Conservation (phyloP, 176 grass and related monocot genomes). For the Lolium rigidum region DNA sequence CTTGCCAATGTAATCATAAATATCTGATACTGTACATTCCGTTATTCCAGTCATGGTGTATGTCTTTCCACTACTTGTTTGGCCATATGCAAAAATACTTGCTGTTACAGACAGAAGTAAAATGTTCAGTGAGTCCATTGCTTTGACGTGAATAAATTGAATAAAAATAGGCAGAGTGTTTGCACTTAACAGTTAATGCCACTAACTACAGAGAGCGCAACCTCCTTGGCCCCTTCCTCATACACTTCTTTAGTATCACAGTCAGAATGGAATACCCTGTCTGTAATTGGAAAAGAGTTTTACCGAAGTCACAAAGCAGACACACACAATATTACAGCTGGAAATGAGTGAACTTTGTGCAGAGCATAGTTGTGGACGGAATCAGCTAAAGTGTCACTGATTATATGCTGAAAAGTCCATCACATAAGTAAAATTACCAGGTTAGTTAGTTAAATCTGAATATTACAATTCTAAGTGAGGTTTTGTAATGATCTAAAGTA, state of each 20-base stretch:
- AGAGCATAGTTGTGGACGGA: constrained; percentile 39
- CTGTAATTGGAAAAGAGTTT: constrained; percentile 49
- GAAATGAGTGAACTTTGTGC: constrained; percentile 31
- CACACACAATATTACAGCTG: constrained; percentile 18
- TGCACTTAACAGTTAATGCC: constrained; percentile 92
- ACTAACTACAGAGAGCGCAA: constrained; percentile 93
- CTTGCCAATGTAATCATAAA: constrained; percentile 93
- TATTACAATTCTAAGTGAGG: too few species aligned
- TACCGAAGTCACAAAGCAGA: constrained; percentile 30
- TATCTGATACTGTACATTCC: constrained; percentile 82
- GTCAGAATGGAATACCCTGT: constrained; percentile 82
- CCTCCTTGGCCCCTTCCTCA: constrained; percentile 76
- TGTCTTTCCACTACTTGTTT: constrained; percentile 99
- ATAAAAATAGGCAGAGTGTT: constrained; percentile 25
- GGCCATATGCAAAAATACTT: constrained; percentile 98
- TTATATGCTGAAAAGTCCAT: constrained; percentile 14
- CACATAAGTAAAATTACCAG: background rate
- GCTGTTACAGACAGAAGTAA: constrained; percentile 48
- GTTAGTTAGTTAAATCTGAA: constrained; percentile 7
- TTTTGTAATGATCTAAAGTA: too few species aligned
- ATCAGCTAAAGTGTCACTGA: constrained; percentile 14
- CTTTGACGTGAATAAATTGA: constrained; percentile 18
- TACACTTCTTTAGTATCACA: constrained; percentile 81
- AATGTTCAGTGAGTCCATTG: constrained; percentile 22
- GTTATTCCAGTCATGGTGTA: constrained; percentile 98